Evolutionary conservation across 306 rosid genomes (phyloP), one percentile per base, ranked within the genome.

Genomic region (Sicyos edulis): DNA sequence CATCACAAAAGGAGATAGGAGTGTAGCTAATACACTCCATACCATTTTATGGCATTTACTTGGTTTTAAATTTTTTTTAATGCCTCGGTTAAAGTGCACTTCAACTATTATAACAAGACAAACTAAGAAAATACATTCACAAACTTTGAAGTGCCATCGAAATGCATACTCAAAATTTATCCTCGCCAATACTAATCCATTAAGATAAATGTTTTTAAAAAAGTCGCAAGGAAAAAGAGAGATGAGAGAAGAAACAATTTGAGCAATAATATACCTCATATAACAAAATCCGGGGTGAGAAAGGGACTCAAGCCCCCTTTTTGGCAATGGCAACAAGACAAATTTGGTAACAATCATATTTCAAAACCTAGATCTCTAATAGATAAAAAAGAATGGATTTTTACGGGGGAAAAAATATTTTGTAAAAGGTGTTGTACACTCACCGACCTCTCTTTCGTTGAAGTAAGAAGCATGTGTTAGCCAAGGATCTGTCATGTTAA

Each of bases 371-470:
- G 10, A 69, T 51, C 73, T 69, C 73, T 69, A 69, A 69, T 49
- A 15, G 59, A 51, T 50, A 22, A 51, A 53, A 69, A 69, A 69
- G 59, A 69, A 69, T 69, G 73, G 45, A 69, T 69, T 26, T 69
- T 50, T 37, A 54, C 34, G 40, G 40, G 19, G 12, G 4, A 47
- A 45, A 32, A 71, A n/a, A 4, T 54, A 14, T 55, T 42, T 44
- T 72, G 70, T 63, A 37, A 71, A 54, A n/a, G 53, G 44, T n/a
- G 75, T 51, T 52, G 74, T 56, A 53, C 75, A 54, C 75, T 72
- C 66, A 72, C 65, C 75, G 6, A 14, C 75, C 17, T 10, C 52
- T 37, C 42, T 40, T 54, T 63, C 54, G 29, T 54, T 37, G 73
- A 69, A 49, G 59, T 69, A 42, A 42, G 47, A 62, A 50, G 57